Conservation (phyloP, 108 stramenopile genomes). For the Nitzschia palea region DNA sequence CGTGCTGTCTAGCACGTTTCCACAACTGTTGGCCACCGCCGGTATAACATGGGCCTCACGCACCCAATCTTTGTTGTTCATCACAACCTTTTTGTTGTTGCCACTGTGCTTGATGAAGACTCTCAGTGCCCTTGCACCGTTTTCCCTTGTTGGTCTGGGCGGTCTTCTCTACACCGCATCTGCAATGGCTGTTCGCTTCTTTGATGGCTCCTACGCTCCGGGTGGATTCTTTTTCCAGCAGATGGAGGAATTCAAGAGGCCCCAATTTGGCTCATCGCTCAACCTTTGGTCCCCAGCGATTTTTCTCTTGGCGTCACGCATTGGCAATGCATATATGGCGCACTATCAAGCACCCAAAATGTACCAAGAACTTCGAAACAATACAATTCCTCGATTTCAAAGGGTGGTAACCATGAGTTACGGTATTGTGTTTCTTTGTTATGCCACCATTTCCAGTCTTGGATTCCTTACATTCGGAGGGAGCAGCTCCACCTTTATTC, state of each 20-base stretch:
- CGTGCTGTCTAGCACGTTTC: conserved; percentile 85
- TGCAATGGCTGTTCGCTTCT: conserved; percentile 69
- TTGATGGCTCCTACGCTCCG: conserved; percentile 63
- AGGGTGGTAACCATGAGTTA: conserved; percentile 74
- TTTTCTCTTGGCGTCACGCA: conserved; percentile 83
- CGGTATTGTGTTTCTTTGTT: conserved; percentile 52
- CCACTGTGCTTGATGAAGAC: conserved; percentile 90
- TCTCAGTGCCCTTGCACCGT: conserved; percentile 74
- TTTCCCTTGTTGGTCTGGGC: conserved; percentile 77
- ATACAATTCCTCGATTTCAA: conserved; percentile 74
- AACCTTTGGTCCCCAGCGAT: conserved; percentile 28
- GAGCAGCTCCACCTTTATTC: conserved; percentile 67
- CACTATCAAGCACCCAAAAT: conserved; percentile 94
- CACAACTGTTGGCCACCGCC: conserved; percentile 31
- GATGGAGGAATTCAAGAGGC: background rate
- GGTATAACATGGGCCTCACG: background rate
- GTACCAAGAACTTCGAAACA: conserved; percentile 83
- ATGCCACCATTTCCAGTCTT: conserved; percentile 55
- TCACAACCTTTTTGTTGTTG: conserved; percentile 71
- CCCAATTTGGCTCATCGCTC: conserved; percentile 10
- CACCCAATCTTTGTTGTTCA: conserved; percentile 37
- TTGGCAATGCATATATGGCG: conserved; percentile 90
- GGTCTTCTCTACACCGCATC: conserved; percentile 78
- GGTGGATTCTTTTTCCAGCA: conserved; percentile 13
- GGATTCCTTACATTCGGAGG: conserved; percentile 89